Conservation (phyloP, 2,329 filamentous ascomycete species). For the Epichloe hybrida region DNA sequence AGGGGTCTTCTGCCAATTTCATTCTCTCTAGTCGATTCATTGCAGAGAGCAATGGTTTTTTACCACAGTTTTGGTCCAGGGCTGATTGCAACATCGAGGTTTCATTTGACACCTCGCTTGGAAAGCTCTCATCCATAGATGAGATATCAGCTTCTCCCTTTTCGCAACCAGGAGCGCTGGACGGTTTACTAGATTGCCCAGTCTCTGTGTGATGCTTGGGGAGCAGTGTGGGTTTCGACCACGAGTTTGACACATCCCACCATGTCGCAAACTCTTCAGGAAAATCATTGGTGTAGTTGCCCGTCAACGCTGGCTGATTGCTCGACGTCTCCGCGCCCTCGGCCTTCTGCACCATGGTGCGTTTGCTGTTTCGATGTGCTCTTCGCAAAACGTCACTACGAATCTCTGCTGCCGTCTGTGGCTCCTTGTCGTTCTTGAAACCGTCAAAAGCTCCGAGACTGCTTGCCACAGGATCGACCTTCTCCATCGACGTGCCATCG, state of each 20-base stretch:
- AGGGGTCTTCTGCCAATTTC: slow-evolving; percentile 20
- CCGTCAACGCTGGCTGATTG: slow-evolving; percentile 22
- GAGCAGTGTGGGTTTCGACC: slow-evolving; percentile 13
- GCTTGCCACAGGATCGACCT: slow-evolving; percentile 20
- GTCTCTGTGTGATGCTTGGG: slow-evolving; percentile 9
- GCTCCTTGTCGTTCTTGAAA: slow-evolving; percentile 9
- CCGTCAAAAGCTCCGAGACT: slow-evolving; percentile 25
- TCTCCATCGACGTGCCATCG: slow-evolving; percentile 15
- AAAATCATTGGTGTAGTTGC: slow-evolving; percentile 37
- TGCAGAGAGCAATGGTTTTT: slow-evolving; percentile 1
- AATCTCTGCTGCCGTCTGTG: slow-evolving; percentile 18
- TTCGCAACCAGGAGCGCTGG: slow-evolving; percentile 4
- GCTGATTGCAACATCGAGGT: slow-evolving; percentile 16
- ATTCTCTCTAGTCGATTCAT: slow-evolving; percentile 3
- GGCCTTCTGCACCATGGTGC: slow-evolving; percentile 6
- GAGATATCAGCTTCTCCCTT: slow-evolving; percentile 18
- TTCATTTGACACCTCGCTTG: slow-evolving; percentile 12
- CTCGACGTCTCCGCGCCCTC: slow-evolving; percentile 3
- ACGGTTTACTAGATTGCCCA: neutral
- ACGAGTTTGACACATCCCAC: slow-evolving; percentile 23
- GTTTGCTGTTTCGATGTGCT: slow-evolving; percentile 11
- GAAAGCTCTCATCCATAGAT: slow-evolving; percentile 30
- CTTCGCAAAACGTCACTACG: slow-evolving; percentile 18
- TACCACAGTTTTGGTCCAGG: slow-evolving; percentile 13
- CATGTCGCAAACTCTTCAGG: slow-evolving; percentile 34